Base-by-base conservation (phyloP, 139 green algal genomes). In the Eudorina sp. region DNA sequence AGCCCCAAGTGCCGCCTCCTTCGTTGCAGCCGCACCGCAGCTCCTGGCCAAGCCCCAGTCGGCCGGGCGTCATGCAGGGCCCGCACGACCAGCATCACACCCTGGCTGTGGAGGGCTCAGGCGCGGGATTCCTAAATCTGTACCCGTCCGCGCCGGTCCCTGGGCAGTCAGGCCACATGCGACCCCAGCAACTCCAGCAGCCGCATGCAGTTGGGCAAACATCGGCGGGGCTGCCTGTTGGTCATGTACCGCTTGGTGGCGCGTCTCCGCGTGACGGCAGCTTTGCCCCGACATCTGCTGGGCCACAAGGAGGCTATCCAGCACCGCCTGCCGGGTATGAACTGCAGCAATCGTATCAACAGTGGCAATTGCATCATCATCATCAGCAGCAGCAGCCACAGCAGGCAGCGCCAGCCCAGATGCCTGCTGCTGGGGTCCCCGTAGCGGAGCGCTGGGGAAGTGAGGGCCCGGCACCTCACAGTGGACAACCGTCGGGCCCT, bases 1-100 rank as follows among this genome's bases (percentile, higher is more conserved):
- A 80, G 66, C 82, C 82, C 19, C 81, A 66, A n/a, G 9, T 51
- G n/a, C 66, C 31, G 46, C 66, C 66, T 31, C 19, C 82, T 0
- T 53, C 66, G 25, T 25, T 80, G 34, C 82, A 70, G 82, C 82
- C 64, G 64, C 82, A 79, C 25, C 81, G 81, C 16, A 66, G 38
- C 40, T 16, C 36, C 14, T 79, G 70, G 70, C 14, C 70, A 40
- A 40, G 70, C 31, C 68, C 68, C 18, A 72, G 62, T 46, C 66
- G 34, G 34, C 34, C 9, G 66, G 36, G 66, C 36, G 38, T 31
- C 66, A 46, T 34, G 40, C 43, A 40, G 38, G 19, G 1, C 14
- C 41, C 25, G 27, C 27, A 79, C 66, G 66, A 29, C 34, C 14
- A 31, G 7, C 18, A 2, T 14, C n/a, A 34, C 14, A 25, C 66